A percentile compares a stretch with the other conserved stretches of the same genome.
Conservation (phyloP, 2,329 filamentous ascomycete genomes). For the Fusarium transvaalense region DNA sequence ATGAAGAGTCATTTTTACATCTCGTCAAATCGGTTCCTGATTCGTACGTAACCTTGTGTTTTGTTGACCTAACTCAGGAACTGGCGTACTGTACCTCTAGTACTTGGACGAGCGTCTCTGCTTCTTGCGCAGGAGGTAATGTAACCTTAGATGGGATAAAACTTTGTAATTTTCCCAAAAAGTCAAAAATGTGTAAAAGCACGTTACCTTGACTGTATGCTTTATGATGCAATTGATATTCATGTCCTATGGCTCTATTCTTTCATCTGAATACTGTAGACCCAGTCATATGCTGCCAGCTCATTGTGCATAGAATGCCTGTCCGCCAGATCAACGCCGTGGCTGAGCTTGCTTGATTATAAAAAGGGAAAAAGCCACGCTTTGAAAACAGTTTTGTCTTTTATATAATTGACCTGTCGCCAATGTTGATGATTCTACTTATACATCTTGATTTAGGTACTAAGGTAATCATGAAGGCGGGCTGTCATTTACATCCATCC, state of each 20-base stretch:
- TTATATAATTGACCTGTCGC: not conserved
- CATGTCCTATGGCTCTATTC: not conserved
- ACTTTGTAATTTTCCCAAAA: not conserved
- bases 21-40: not conserved
- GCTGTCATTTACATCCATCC: too few species aligned
- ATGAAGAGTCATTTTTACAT: slow-evolving; percentile 48
- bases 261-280: slow-evolving; percentile 41
- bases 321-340: slow-evolving; percentile 33
- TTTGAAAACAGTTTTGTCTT: slow-evolving; percentile 4
- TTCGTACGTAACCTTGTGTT: too few species aligned
- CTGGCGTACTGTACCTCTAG: too few species aligned
- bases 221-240: slow-evolving; percentile 11
- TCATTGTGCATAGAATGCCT: slow-evolving; percentile 47
- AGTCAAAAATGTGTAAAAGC: not conserved
- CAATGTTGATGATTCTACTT: not conserved
- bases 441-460: not conserved
- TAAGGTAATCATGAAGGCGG: too few species aligned
- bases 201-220: not conserved
- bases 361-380: slow-evolving; percentile 34
- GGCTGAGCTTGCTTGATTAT: slow-evolving; percentile 34
- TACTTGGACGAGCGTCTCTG: too few species aligned
- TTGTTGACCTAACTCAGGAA: too few species aligned
- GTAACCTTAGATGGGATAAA: not conserved
- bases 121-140: not conserved
- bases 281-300: slow-evolving; percentile 46